Base-by-base conservation (phyloP, 768 basidiomycete species). In the Lepiota venenata region DNA sequence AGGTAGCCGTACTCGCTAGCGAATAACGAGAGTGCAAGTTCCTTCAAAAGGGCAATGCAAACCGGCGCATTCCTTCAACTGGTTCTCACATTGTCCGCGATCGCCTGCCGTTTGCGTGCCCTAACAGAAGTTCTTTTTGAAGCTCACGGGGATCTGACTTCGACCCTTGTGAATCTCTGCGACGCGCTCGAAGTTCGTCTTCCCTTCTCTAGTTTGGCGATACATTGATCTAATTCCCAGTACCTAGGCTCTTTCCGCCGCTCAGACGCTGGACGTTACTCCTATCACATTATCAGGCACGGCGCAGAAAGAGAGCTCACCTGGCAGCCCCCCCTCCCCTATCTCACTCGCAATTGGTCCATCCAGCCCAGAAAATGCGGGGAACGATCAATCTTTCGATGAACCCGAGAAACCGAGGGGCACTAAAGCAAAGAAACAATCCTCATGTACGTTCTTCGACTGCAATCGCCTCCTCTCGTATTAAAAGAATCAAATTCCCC, bases 31-130 rank as follows among this genome's bases (percentile, higher is more conserved):
- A 21, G 32, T 41, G 46, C 7, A 57, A 92, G 89, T 42, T 78
- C 78, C 25, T 82, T 90, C 55, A 69, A 73, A 25, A 71, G 84
- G 21, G 78, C 80, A 32, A 79, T 92, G 75, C 87, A 86, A 63
- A 78, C 81, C 0, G 88, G 85, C 15, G 84, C 88, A 15, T 93
- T 93, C 61, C 71, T 87, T 11, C 85, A 87, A 57, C 64, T 88
- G 14, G 67, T 85, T n/a, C 63, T 93, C 43, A 71, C 81, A 4
- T 72, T 91, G 39, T 71, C 75, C 20, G 87, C 83, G 11, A 77
- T 88, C 37, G 69, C 78, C 41, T 85, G 86, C 2, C 77, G 89
- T 53, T 66, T 88, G 63, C 70, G 69, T 21, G 61, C 66, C 3
- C 62, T 87, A 27, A 63, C 75, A 20, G 60, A 66, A 36, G 81